phyloP scores from a whole-genome alignment of 164 flowering plant species.

The Warburgia ugandensis region DNA sequence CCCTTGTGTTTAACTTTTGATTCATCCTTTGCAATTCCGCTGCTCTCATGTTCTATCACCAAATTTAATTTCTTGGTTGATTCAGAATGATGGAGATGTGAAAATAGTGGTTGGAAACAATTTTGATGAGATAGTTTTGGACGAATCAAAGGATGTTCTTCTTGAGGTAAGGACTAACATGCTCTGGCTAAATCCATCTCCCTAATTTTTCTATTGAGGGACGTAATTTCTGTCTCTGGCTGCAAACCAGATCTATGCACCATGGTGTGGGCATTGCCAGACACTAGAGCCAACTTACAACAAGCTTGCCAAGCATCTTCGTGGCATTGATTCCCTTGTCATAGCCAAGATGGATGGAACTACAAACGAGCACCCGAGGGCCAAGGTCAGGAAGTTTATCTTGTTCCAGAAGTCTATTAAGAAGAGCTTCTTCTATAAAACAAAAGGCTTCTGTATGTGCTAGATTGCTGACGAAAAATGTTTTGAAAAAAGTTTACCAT shows the following conservation, averaged over 20 bases:
- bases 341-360: constrained; percentile 98
- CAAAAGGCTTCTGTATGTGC: too few species aligned
- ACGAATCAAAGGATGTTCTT: constrained; percentile 97
- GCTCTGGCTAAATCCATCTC: neutral
- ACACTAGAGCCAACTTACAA: constrained; percentile 84
- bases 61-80: constrained; percentile 1
- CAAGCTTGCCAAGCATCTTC: constrained; percentile 84
- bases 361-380: constrained; percentile 88
- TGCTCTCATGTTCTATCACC: neutral
- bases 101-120: constrained; percentile 85
- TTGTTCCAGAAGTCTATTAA: too few species aligned
- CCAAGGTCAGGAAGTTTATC: constrained; percentile 75
- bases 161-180: constrained; percentile 58
- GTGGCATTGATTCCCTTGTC: constrained; percentile 67
- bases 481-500: too few species aligned
- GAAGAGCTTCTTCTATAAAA: too few species aligned
- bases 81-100: constrained; percentile 84
- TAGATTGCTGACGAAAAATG: too few species aligned
- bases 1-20: neutral
- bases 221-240: constrained; percentile 5
- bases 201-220: neutral
- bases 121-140: constrained; percentile 88
- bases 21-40: neutral
- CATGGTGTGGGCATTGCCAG: constrained; percentile 99
- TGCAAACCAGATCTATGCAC: constrained; percentile 74